Evolutionary conservation across 352 stramenopile species (phyloP).

Genomic region (Phytopythium aichiense): DNA sequence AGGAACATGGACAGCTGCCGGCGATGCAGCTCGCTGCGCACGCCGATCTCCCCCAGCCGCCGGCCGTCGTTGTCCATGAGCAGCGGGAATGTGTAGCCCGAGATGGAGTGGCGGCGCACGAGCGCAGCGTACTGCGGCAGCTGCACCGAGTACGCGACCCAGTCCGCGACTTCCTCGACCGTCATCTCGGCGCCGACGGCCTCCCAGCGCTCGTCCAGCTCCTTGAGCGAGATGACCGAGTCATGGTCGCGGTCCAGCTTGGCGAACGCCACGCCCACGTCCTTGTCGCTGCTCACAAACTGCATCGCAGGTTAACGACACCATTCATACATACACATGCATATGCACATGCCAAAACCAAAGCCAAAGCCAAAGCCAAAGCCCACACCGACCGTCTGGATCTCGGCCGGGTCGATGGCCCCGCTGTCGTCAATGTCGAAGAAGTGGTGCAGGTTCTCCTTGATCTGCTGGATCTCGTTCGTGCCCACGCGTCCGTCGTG

Average conservation of each 20-base stretch:
- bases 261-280: conserved; percentile 63
- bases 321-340: background rate
- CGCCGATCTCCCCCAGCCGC: conserved; percentile 66
- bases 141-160: conserved; percentile 76
- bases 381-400: conserved; percentile 34
- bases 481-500: conserved; percentile 68
- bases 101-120: conserved; percentile 78
- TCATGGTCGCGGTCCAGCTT: conserved; percentile 79
- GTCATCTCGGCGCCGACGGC: conserved; percentile 82
- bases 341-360: background rate
- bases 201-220: conserved; percentile 82
- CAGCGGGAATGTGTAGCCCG: conserved; percentile 82
- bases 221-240: conserved; percentile 74
- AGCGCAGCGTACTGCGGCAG: conserved; percentile 77
- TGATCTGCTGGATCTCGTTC: conserved; percentile 76
- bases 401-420: conserved; percentile 66
- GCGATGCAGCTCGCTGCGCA: conserved; percentile 66
- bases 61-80: conserved; percentile 80
- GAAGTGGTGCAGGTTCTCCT: conserved; percentile 76
- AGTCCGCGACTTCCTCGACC: conserved; percentile 76
- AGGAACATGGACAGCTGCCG: conserved; percentile 81
- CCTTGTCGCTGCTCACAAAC: conserved; percentile 54
- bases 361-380: background rate
- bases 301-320: conserved; percentile 4
- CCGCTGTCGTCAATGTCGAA: conserved; percentile 79